phyloP scores from a whole-genome alignment of 768 basidiomycete species.

The Lactarius indigo region DNA sequence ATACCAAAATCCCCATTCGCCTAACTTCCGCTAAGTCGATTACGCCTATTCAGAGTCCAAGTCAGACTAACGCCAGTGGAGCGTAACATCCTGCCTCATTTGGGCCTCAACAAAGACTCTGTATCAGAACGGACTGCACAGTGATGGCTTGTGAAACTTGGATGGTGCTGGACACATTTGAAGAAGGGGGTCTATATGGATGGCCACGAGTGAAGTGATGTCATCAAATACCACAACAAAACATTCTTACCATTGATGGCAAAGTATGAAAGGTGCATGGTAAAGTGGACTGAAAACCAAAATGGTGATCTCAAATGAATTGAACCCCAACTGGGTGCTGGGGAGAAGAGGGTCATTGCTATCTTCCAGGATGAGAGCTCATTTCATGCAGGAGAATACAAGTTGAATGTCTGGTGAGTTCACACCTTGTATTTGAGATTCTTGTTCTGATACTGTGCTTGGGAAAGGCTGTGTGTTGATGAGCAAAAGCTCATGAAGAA shows the following conservation, averaged over 20 bases:
- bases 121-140: background rate
- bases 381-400: background rate
- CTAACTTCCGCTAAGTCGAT: no score
- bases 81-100: no score
- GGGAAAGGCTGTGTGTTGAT: no score
- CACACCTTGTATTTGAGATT: background rate
- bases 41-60: no score
- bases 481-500: background rate
- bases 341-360: background rate
- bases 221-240: background rate
- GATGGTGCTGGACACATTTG: background rate
- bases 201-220: background rate
- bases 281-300: background rate
- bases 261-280: background rate
- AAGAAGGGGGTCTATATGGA: background rate
- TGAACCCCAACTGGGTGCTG: background rate
- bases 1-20: no score
- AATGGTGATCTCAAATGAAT: background rate
- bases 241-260: background rate
- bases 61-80: no score
- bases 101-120: background rate
- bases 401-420: background rate
- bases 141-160: background rate
- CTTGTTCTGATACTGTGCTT: background rate
- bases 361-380: background rate